phyloP scores from a whole-genome alignment of 1,139 yeast genomes.

The Martiniozyma asiatica region DNA sequence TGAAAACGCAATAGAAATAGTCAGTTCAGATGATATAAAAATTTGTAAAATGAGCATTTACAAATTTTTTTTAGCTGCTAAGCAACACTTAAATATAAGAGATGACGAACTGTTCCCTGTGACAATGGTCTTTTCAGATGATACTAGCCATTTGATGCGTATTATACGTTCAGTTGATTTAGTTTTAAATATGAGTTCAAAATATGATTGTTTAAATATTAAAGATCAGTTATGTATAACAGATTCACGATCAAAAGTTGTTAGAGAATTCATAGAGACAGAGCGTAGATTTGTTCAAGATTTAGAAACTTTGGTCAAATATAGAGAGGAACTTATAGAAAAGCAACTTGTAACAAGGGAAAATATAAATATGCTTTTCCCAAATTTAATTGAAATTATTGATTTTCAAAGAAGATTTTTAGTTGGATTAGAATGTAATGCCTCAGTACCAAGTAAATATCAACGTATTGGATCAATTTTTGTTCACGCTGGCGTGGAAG shows the following conservation, averaged over 20 bases:
- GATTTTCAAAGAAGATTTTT: conserved; percentile 89
- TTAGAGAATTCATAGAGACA: conserved; percentile 74
- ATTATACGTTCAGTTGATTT: conserved; percentile 60
- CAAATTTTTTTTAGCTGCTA: conserved; percentile 82
- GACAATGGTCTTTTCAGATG: conserved; percentile 77
- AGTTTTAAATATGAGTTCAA: conserved; percentile 42
- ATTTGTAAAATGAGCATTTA: conserved; percentile 84
- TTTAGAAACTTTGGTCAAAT: conserved; percentile 57
- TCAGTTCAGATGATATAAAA: conserved; percentile 67
- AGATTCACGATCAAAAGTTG: conserved; percentile 62
- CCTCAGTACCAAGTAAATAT: conserved; percentile 57
- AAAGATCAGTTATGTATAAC: conserved; percentile 24
- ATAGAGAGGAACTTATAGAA: conserved; percentile 54
- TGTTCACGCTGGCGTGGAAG: conserved; percentile 63
- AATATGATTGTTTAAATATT: conserved; percentile 19
- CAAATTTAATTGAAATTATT: conserved; percentile 72
- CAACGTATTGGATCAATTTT: conserved; percentile 87
- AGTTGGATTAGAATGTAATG: conserved; percentile 81
- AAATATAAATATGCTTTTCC: conserved; percentile 70
- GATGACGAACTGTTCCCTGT: conserved; percentile 84
- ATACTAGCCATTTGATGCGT: conserved; percentile 64
- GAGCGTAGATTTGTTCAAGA: conserved; percentile 91
- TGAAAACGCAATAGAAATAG: conserved; percentile 33
- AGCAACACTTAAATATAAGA: conserved; percentile 57
- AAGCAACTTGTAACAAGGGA: conserved; percentile 67